These are phyloP conservation scores for Bothriochloa decipiens DNA, from an alignment of 176 grass and related monocot genomes.

Conservation along the genomic window DNA sequence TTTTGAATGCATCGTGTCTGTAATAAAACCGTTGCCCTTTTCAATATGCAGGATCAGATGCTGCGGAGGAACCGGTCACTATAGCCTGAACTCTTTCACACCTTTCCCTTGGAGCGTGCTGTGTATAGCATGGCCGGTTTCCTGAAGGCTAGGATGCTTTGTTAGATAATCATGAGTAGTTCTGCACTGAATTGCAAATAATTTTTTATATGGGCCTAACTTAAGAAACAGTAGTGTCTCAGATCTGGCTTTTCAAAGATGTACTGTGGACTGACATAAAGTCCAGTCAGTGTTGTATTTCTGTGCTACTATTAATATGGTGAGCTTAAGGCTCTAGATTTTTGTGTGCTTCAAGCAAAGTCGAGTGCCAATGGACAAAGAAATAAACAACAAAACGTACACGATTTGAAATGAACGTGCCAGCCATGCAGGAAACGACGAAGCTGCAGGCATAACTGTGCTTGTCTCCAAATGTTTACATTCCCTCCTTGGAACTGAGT, in stretches of 20 bases:
- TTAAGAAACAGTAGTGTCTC: neutral
- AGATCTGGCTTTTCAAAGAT: neutral
- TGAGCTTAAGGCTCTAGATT: neutral
- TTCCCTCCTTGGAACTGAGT: neutral
- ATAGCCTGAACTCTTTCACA: constrained; percentile 27
- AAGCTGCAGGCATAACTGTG: neutral
- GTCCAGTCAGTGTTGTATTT: neutral
- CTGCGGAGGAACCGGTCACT: constrained; percentile 9
- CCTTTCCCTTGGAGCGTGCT: neutral
- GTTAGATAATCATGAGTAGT: constrained; percentile 12
- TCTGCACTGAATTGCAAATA: neutral
- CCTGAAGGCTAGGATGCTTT: constrained; percentile 20
- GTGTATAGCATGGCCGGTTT: neutral
- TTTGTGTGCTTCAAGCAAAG: neutral
- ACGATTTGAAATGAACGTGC: neutral
- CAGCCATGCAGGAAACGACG: neutral
- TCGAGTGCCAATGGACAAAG: neutral
- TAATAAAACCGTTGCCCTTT: too few relatives aligned
- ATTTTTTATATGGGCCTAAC: neutral
- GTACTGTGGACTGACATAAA: neutral
- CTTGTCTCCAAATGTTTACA: neutral
- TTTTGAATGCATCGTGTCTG: too few relatives aligned
- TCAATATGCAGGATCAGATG: too few relatives aligned
- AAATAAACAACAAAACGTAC: neutral
- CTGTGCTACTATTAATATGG: neutral